phyloP scores from a whole-genome alignment of 2,329 filamentous ascomycete genomes.

The Phialocephala sp. region DNA sequence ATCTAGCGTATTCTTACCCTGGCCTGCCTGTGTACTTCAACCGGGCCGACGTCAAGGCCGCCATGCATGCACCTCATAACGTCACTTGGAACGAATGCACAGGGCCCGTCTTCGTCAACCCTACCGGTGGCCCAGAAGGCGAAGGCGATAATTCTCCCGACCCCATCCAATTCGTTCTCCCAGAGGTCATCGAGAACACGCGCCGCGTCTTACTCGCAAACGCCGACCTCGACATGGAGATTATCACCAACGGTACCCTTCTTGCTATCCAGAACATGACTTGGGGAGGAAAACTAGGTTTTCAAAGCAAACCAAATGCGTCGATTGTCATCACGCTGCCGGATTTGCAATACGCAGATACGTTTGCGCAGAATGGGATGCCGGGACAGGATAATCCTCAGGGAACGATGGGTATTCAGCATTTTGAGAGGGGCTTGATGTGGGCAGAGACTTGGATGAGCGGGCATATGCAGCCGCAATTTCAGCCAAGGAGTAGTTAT shows the following conservation, averaged over 20 bases:
- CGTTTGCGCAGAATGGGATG: not conserved
- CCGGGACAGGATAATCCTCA: slow-evolving; percentile 59
- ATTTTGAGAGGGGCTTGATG: slow-evolving; percentile 46
- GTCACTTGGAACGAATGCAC: slow-evolving; percentile 51
- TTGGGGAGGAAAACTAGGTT: slow-evolving; percentile 65
- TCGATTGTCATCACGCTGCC: slow-evolving; percentile 28
- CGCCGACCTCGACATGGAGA: slow-evolving; percentile 51
- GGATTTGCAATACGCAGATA: not conserved
- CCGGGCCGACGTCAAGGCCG: slow-evolving; percentile 55
- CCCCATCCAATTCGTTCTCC: slow-evolving; percentile 15
- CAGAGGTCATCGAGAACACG: slow-evolving; percentile 11
- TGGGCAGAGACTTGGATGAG: slow-evolving; percentile 44
- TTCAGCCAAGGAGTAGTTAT: slow-evolving; percentile 43
- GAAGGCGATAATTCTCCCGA: slow-evolving; percentile 45
- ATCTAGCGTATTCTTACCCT: slow-evolving; percentile 45
- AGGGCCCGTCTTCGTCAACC: slow-evolving; percentile 49
- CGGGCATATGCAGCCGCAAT: slow-evolving; percentile 46
- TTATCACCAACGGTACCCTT: slow-evolving; percentile 65
- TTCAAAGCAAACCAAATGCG: slow-evolving; percentile 49
- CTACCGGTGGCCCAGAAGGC: slow-evolving; percentile 31
- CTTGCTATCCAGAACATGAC: slow-evolving; percentile 71
- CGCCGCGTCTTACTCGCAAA: slow-evolving; percentile 12
- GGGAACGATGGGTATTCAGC: slow-evolving; percentile 42
- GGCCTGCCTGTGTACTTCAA: slow-evolving; percentile 56
- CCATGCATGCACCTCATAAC: slow-evolving; percentile 51